Base-by-base conservation (phyloP, 495 filamentous ascomycete species). In the Tuber microsphaerosporum region DNA sequence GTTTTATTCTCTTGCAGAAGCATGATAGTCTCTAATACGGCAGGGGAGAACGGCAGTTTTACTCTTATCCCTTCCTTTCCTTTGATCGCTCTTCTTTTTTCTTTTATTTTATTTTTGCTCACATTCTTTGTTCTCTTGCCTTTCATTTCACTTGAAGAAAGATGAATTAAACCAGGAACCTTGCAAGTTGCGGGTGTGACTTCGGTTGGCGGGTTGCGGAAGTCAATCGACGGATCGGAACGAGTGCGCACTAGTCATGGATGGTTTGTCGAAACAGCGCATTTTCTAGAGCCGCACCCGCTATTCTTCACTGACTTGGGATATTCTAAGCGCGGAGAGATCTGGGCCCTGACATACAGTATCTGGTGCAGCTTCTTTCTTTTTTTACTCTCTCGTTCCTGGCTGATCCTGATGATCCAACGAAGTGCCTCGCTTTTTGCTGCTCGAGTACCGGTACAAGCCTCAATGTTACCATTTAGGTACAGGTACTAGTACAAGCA, bases 221-320 rank as follows among this genome's bases (percentile, higher is more conserved):
- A 74, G 75, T 41, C 70, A 76, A 78, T 78, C 77, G 75, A 45
- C 43, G 71, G 77, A 79, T 79, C 77, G 75, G 75, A 77, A 71
- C 68, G 71, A 77, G 74, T 65, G 56, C n/a, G 4, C 56, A 65
- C 56, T 65, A 65, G 56, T 65, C 56, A 65, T 65, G 56, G 56
- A 31, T 65, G 65, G 70, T 43, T 46, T 78, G 71, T 74, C 76
- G 77, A 74, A 72, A 79, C 76, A 78, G 77, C 77, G 75, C 76
- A 79, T 71, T 72, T 79, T 41, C 51, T 34, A 74, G 77, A 79
- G 72, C 77, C 77, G 75, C 77, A 73, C 31, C 75, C 76, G 56
- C n/a, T 56, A 26, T 65, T 65, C 26, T 22, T 31, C 56, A 31
- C 56, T 31, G 26, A 31, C 56, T 65, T 31, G 26, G 56, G 56